Evolutionary conservation across 78 protist species (phyloP).

Genomic region (Dictyostelium purpureum): DNA sequence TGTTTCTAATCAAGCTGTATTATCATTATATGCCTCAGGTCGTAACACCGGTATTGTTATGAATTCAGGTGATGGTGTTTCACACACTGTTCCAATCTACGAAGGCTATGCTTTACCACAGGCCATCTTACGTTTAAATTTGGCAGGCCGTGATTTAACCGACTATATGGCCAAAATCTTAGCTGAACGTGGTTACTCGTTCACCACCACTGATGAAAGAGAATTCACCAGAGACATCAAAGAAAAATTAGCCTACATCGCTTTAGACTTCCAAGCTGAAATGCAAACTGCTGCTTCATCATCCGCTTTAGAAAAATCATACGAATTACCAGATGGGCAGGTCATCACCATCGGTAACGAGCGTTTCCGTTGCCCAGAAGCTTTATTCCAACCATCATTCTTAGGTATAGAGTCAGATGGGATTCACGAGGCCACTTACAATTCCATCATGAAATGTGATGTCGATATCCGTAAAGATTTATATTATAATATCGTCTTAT

Average conservation of each 20-base stretch:
- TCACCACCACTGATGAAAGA: slow-evolving; percentile 86
- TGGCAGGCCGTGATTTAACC: too few species aligned
- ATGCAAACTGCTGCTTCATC: slow-evolving; percentile 83
- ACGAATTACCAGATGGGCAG: slow-evolving; percentile 92
- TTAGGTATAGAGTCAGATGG: slow-evolving; percentile 95
- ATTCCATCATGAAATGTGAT: slow-evolving; percentile 94
- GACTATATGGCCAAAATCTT: too few species aligned
- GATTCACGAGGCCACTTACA: slow-evolving; percentile 90
- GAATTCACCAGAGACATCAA: slow-evolving; percentile 86
- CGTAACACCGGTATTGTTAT: too few species aligned
- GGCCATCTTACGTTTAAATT: too few species aligned
- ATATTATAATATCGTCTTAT: slow-evolving; percentile 93
- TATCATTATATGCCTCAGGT: too few species aligned
- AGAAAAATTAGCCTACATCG: slow-evolving; percentile 86
- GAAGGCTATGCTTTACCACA: too few species aligned
- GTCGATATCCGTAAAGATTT: slow-evolving; percentile 94
- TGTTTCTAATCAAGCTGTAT: not conserved
- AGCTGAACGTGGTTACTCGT: slow-evolving; percentile 94
- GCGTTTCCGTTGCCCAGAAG: slow-evolving; percentile 94
- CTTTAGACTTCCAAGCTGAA: slow-evolving; percentile 85
- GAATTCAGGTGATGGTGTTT: too few species aligned
- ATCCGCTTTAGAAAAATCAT: slow-evolving; percentile 87
- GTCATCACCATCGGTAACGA: slow-evolving; percentile 88
- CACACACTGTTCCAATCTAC: too few species aligned
- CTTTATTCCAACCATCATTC: slow-evolving; percentile 94